Conservation (phyloP, 2,329 filamentous ascomycete species). For the Pestalotiopsis sp. region DNA sequence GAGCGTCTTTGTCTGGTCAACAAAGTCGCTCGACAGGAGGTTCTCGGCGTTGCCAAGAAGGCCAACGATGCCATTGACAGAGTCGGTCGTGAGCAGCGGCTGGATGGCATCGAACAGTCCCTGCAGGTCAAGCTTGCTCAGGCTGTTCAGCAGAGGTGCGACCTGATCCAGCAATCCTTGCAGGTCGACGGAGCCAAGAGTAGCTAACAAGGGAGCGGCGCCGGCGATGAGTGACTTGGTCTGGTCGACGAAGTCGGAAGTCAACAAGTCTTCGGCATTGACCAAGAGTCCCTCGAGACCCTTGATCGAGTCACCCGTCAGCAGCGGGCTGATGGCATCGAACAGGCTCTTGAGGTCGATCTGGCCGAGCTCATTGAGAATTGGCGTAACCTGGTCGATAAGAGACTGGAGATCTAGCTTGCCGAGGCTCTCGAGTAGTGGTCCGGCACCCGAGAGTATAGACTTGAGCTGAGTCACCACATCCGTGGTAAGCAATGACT, state of each 20-base stretch:
- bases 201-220: conserved; percentile 26
- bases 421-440: conserved; percentile 2
- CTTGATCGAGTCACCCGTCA: conserved; percentile 35
- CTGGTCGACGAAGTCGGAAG: conserved; percentile 28
- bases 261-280: conserved; percentile 34
- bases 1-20: conserved; percentile 29
- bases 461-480: conserved; percentile 22
- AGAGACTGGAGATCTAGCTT: conserved; percentile 24
- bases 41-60: conserved; percentile 32
- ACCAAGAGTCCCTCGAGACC: conserved; percentile 34
- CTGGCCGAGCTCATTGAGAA: conserved; percentile 32
- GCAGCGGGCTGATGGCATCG: conserved; percentile 36
- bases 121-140: conserved; percentile 28
- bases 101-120: conserved; percentile 22
- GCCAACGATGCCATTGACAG: conserved; percentile 30
- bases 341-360: conserved; percentile 32
- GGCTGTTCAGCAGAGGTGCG: conserved; percentile 32
- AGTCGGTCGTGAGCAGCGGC: conserved; percentile 37
- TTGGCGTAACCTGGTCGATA: conserved; percentile 28
- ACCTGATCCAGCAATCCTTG: conserved; percentile 30
- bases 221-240: conserved; percentile 31
- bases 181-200: conserved; percentile 27
- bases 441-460: conserved; percentile 21
- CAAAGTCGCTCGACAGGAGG: conserved; percentile 28
- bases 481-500: conserved; percentile 24